Conservation (phyloP, 192 early-diverging fungal genomes). For the Coemansia furcata region DNA sequence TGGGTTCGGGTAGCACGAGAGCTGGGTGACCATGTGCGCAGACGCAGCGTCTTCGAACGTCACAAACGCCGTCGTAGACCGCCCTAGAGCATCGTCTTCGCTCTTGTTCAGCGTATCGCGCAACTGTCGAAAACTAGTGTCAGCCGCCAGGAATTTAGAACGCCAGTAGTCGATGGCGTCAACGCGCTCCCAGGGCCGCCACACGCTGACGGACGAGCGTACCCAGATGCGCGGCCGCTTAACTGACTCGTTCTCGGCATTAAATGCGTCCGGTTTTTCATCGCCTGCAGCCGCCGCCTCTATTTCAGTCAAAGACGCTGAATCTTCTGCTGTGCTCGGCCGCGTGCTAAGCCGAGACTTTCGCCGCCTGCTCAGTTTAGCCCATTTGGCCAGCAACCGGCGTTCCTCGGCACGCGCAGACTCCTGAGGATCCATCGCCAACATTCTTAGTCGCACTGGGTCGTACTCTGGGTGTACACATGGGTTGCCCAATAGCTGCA, state of each 20-base stretch:
- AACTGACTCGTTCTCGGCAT: neutral
- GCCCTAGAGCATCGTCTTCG: conserved; percentile 13
- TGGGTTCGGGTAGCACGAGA: conserved; percentile 63
- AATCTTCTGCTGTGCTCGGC: neutral
- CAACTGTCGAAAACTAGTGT: conserved; percentile 54
- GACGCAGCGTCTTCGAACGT: conserved; percentile 71
- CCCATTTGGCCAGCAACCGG: conserved; percentile 29
- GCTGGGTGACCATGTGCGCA: conserved; percentile 68
- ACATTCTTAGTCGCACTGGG: conserved; percentile 30
- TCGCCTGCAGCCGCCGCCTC: neutral
- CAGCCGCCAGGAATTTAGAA: conserved; percentile 55
- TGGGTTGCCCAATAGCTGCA: conserved; percentile 66
- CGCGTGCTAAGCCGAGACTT: neutral
- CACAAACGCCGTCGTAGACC: conserved; percentile 71
- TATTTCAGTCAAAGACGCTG: neutral
- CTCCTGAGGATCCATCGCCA: conserved; percentile 22
- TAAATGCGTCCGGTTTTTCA: neutral
- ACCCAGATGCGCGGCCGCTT: conserved; percentile 31
- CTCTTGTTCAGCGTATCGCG: conserved; percentile 18
- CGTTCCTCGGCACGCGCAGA: conserved; percentile 26
- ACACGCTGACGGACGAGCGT: conserved; percentile 33
- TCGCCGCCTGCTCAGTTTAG: conserved; percentile 18
- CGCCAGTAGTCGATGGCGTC: conserved; percentile 69
- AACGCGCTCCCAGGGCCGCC: conserved; percentile 57
- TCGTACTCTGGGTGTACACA: conserved; percentile 64